phyloP scores from a whole-genome alignment of 306 rosid genomes.

The Senna tora region DNA sequence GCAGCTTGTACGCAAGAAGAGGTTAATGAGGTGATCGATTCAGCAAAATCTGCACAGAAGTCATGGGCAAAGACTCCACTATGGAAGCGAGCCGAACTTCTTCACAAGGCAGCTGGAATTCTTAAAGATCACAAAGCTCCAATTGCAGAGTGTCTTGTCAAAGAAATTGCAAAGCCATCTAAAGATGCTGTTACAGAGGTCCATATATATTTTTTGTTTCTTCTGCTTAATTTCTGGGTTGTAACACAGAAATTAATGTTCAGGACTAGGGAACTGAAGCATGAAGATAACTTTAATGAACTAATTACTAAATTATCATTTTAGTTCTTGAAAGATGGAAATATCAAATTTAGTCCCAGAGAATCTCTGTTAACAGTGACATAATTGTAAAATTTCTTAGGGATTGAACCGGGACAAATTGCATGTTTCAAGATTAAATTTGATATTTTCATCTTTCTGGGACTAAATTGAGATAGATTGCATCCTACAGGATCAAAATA shows the following conservation, averaged over 20 bases:
- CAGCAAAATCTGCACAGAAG: slow-evolving; percentile 84
- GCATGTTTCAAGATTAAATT: too few relatives aligned
- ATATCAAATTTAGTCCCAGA: too few relatives aligned
- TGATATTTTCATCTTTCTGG: too few relatives aligned
- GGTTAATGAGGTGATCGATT: slow-evolving; percentile 88
- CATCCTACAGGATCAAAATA: too few relatives aligned
- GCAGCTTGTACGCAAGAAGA: slow-evolving; percentile 94
- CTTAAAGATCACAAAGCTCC: slow-evolving; percentile 87
- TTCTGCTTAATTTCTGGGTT: background rate
- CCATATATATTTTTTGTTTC: background rate
- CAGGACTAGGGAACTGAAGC: slow-evolving; percentile 11
- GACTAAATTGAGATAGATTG: too few relatives aligned
- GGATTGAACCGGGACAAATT: too few relatives aligned
- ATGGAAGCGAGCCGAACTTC: slow-evolving; percentile 95
- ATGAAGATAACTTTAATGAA: slow-evolving; percentile 13
- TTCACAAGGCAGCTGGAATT: slow-evolving; percentile 95
- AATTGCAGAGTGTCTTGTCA: slow-evolving; percentile 86
- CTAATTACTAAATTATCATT: too few relatives aligned
- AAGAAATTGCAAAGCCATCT: slow-evolving; percentile 95
- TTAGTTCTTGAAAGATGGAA: too few relatives aligned
- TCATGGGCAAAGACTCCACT: slow-evolving; percentile 98
- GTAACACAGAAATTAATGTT: background rate
- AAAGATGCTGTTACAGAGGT: slow-evolving; percentile 98
- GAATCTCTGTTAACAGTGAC: too few relatives aligned
- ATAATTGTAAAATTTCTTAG: too few relatives aligned